These are phyloP conservation scores for Fusarium paranaense DNA, from an alignment of 2,329 filamentous ascomycete genomes.

Conservation along the genomic window DNA sequence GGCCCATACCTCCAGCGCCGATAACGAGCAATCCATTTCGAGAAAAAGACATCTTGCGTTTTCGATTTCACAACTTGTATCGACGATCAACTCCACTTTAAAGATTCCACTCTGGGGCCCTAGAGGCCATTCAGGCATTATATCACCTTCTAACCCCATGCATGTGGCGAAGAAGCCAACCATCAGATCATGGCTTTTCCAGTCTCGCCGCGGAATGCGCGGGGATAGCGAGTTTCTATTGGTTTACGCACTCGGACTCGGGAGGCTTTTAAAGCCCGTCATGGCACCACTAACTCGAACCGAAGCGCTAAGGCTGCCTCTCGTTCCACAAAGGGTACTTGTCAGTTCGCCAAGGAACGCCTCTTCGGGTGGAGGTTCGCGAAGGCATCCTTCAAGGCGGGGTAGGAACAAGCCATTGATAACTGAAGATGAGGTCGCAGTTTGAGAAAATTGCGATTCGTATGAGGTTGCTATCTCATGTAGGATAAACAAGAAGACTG, in stretches of 20 bases:
- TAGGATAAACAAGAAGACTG: not conserved
- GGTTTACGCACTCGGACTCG: not conserved
- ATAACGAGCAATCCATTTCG: not conserved
- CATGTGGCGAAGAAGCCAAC: not conserved
- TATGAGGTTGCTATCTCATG: not conserved
- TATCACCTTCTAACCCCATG: not conserved
- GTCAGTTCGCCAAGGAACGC: not conserved
- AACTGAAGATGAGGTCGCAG: too few species aligned
- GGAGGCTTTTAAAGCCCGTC: not conserved
- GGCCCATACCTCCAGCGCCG: slow-evolving; percentile 3
- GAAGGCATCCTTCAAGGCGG: not conserved
- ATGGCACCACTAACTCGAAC: not conserved
- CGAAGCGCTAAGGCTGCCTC: not conserved
- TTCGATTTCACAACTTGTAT: not conserved
- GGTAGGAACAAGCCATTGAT: not conserved
- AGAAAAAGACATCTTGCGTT: not conserved
- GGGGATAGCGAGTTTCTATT: not conserved
- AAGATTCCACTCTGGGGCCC: not conserved
- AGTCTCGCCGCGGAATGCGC: not conserved
- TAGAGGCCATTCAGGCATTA: not conserved
- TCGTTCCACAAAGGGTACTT: not conserved
- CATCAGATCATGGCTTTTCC: not conserved
- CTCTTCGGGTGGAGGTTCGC: not conserved
- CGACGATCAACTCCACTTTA: not conserved
- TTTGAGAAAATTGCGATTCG: not conserved